A percentile compares a stretch with the other conserved stretches of the same genome.
Conservation (phyloP, 2,329 filamentous ascomycete genomes). For the Pseudogymnoascus sp. region DNA sequence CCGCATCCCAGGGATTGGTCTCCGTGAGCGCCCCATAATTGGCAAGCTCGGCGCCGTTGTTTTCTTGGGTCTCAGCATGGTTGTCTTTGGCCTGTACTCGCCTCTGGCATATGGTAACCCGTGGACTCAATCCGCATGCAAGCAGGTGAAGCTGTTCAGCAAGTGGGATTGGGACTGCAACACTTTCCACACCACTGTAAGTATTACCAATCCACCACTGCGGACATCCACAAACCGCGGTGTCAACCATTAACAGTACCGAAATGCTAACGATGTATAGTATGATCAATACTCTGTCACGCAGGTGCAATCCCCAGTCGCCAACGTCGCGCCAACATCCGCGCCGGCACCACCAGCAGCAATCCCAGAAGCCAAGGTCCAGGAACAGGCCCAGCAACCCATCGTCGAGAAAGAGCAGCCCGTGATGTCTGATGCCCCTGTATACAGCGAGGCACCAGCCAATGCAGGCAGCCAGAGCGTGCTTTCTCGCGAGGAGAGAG, state of each 20-base stretch:
- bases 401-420: slow-evolving; percentile 18
- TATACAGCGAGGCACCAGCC: slow-evolving; percentile 15
- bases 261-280: neutral
- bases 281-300: neutral
- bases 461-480: slow-evolving; percentile 22
- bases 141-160: slow-evolving; percentile 74
- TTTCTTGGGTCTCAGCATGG: slow-evolving; percentile 68
- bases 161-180: slow-evolving; percentile 99
- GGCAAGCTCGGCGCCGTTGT: slow-evolving; percentile 66
- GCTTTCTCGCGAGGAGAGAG: slow-evolving; percentile 59
- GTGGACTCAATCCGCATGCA: slow-evolving; percentile 88
- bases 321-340: slow-evolving; percentile 17
- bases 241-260: neutral
- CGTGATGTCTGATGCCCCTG: slow-evolving; percentile 26
- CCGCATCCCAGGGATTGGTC: slow-evolving; percentile 60
- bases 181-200: slow-evolving; percentile 79
- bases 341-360: slow-evolving; percentile 20
- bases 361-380: slow-evolving; percentile 13
- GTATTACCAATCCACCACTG: slow-evolving; percentile 33
- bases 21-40: slow-evolving; percentile 63
- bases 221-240: neutral
- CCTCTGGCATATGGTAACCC: slow-evolving; percentile 87
- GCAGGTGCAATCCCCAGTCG: slow-evolving; percentile 10
- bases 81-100: slow-evolving; percentile 76
- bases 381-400: slow-evolving; percentile 21